phyloP scores from a whole-genome alignment of 495 filamentous ascomycete species.

The Talaromyces trachyspermus region DNA sequence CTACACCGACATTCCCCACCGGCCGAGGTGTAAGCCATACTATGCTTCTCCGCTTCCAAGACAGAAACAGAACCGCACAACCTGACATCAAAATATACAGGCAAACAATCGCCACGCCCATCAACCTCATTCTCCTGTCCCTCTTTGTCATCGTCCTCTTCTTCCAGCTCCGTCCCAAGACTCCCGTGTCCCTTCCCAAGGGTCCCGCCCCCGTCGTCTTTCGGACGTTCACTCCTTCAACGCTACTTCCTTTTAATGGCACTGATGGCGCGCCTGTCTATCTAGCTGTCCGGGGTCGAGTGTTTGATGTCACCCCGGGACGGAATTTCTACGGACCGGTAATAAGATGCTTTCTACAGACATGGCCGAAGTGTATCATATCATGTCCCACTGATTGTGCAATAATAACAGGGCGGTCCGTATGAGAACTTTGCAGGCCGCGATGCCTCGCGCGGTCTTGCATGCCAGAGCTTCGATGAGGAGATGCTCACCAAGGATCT shows the following conservation, averaged over 20 bases:
- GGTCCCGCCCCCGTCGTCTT: slow-evolving; percentile 73
- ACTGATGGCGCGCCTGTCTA: slow-evolving; percentile 65
- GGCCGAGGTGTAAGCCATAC: slow-evolving; percentile 22
- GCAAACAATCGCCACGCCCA: slow-evolving; percentile 61
- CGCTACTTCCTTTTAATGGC: slow-evolving; percentile 84
- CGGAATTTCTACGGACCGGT: slow-evolving; percentile 86
- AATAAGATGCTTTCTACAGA: slow-evolving; percentile 10
- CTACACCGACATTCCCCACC: slow-evolving; percentile 14
- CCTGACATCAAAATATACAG: slow-evolving; percentile 20
- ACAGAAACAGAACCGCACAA: slow-evolving; percentile 23
- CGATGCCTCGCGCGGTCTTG: slow-evolving; percentile 88
- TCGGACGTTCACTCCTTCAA: slow-evolving; percentile 81
- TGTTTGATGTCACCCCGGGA: slow-evolving; percentile 83
- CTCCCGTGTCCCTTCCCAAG: slow-evolving; percentile 54
- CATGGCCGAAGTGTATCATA: background rate
- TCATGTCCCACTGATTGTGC: background rate
- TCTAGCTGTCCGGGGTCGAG: slow-evolving; percentile 72
- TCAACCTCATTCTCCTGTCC: slow-evolving; percentile 68
- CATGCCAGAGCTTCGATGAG: slow-evolving; percentile 89
- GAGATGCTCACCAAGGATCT: slow-evolving; percentile 94
- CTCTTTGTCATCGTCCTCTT: slow-evolving; percentile 65
- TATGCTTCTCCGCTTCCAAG: slow-evolving; percentile 8
- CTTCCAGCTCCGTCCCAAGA: slow-evolving; percentile 55
- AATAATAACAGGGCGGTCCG: slow-evolving; percentile 56
- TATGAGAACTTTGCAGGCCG: slow-evolving; percentile 92